Base-by-base conservation (phyloP, 495 filamentous ascomycete genomes). In the Chaetomidium leptoderma region DNA sequence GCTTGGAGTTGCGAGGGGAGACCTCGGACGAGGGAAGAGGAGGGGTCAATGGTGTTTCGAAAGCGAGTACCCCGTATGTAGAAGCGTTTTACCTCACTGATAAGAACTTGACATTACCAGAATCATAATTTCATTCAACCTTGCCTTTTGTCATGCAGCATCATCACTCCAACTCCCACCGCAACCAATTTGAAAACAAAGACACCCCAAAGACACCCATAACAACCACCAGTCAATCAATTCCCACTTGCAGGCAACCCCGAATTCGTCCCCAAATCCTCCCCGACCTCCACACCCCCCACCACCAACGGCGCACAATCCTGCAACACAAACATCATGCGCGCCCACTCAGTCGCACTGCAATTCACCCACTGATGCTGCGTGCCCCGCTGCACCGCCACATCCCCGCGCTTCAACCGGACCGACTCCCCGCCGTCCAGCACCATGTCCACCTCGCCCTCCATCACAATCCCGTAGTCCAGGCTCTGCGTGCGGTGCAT, bases 401-500 rank as follows among this genome's bases (percentile, higher is more conserved):
- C 70, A 63, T 91, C 86, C 1, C 87, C 87, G 6, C 77, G 65
- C 64, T 75, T 71, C 78, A 91, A 70, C 4, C 69, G 60, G 49
- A 74, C 67, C 50, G 68, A 72, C 65, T 83, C 85, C 0, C 87
- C 80, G 62, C 70, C 61, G 62, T 90, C 87, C 9, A 91, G 68
- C 7, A 80, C 67, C 70, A 84, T 76, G 65, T 82, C 84, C n/a
- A 87, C 66, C 63, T 80, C 66, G 0, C 89, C 89, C 65, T 91
- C 87, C n/a, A 93, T 56, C 26, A 93, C 81, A 55, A 91, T 77
- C 4, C 87, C 88, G 50, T 88, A 91, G 60, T 92, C 89, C 4
- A 93, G 69, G 16, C 79, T 84, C 63, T 84, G 77, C 3, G 89
- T 91, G 0, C 87, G 78, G 58, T 92, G 89, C 80, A 92, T 82